A percentile compares a stretch with the other conserved stretches of the same genome.
Evolutionary conservation across 192 early-diverging fungal species (phyloP).

Genomic region (Rhizophagus sp.): DNA sequence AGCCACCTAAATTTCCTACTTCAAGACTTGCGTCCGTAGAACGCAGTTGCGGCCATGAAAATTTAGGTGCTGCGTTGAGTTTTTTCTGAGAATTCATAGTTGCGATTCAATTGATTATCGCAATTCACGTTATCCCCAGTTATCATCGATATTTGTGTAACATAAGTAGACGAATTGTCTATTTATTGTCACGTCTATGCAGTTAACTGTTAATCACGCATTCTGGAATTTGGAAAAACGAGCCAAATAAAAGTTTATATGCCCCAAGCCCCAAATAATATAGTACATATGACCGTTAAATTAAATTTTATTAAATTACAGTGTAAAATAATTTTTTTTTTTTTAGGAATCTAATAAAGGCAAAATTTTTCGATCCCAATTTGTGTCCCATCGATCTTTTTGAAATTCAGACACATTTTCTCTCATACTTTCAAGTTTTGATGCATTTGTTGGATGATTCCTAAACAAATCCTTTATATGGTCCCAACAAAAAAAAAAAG

Average conservation of each 20-base stretch:
- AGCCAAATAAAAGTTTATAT: no score
- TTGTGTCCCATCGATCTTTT: conserved; percentile 26
- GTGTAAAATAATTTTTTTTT: not conserved
- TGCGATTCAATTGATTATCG: no score
- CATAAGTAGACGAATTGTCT: no score
- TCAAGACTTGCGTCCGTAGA: not conserved
- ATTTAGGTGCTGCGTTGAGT: not conserved
- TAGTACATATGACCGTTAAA: no score
- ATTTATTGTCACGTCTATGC: no score
- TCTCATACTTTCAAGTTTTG: conserved; percentile 20
- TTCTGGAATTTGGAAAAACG: no score
- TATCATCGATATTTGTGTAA: no score
- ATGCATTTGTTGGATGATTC: conserved; percentile 21
- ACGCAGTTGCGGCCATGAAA: not conserved
- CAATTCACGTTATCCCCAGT: no score
- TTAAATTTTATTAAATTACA: no score
- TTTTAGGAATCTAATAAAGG: conserved; percentile 12
- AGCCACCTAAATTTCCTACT: not conserved
- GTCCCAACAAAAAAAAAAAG: not conserved
- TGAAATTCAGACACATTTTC: conserved; percentile 16
- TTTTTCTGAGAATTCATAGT: not conserved
- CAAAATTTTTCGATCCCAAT: conserved; percentile 11
- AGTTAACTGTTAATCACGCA: no score
- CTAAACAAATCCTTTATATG: conserved; percentile 26
- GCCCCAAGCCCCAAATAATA: no score